phyloP scores from a whole-genome alignment of 1,139 yeast species.

The Candida pseudoviswanathii region DNA sequence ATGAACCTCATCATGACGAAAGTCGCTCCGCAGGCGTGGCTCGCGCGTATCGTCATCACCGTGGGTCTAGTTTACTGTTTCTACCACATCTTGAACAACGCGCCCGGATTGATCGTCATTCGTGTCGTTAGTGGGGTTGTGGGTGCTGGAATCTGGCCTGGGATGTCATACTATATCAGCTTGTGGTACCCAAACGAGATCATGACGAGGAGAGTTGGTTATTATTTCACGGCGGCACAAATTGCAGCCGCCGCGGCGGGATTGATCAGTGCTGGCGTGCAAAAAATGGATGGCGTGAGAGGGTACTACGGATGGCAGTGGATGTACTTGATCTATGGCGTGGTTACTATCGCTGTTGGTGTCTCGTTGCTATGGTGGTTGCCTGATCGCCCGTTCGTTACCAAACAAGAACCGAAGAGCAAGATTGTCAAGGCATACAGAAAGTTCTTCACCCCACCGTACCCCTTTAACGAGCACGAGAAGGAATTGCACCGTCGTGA shows the following conservation, averaged over 20 bases:
- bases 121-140: constrained; percentile 77
- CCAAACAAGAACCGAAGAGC: constrained; percentile 17
- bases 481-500: constrained; percentile 61
- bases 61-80: constrained; percentile 80
- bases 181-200: constrained; percentile 86
- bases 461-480: constrained; percentile 58
- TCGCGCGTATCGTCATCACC: constrained; percentile 72
- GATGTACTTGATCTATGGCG: constrained; percentile 80
- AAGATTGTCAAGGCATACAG: constrained; percentile 22
- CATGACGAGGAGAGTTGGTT: constrained; percentile 79
- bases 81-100: constrained; percentile 57
- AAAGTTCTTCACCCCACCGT: constrained; percentile 37
- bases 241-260: constrained; percentile 86
- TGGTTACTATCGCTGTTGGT: constrained; percentile 67
- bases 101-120: constrained; percentile 66
- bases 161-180: constrained; percentile 80
- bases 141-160: constrained; percentile 95
- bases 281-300: constrained; percentile 69
- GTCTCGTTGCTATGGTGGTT: constrained; percentile 77
- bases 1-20: constrained; percentile 86
- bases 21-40: constrained; percentile 84
- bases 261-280: constrained; percentile 83
- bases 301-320: constrained; percentile 88
- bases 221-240: constrained; percentile 91
- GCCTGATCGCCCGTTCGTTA: constrained; percentile 63